Evolutionary conservation across 805 yeast species (phyloP).

Genomic region (Candida pini): DNA sequence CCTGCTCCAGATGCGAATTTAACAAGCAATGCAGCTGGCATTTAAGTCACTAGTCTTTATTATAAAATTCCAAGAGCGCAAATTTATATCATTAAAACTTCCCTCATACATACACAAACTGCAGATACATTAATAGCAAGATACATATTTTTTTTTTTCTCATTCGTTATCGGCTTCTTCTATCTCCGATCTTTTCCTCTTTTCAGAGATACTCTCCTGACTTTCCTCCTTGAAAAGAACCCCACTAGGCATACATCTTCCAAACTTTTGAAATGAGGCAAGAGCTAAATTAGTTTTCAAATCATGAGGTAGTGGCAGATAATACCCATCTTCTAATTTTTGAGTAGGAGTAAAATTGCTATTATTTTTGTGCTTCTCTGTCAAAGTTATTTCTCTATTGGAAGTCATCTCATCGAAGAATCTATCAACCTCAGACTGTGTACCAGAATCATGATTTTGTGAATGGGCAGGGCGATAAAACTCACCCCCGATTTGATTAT

Average conservation of each 20-base stretch:
- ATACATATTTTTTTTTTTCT: background rate
- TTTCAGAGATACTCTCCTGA: too few relatives aligned
- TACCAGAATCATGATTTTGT: too few relatives aligned
- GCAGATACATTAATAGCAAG: background rate
- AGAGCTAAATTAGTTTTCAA: constrained; percentile 2
- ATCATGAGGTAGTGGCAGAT: constrained; percentile 1
- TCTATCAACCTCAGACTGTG: too few relatives aligned
- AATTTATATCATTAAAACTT: background rate
- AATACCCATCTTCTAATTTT: background rate
- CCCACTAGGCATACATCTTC: constrained; percentile 20
- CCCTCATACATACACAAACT: background rate
- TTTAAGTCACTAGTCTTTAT: constrained; percentile 3
- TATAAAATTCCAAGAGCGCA: too few relatives aligned
- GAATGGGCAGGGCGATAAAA: too few relatives aligned
- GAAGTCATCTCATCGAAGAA: too few relatives aligned
- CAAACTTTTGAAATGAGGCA: constrained; percentile 15
- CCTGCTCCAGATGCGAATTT: constrained; percentile 55
- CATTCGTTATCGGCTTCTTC: too few relatives aligned
- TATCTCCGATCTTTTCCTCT: too few relatives aligned
- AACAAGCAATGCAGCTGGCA: constrained; percentile 38
- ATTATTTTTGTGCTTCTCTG: too few relatives aligned
- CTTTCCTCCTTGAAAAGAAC: constrained; percentile 4
- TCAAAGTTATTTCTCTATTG: too few relatives aligned
- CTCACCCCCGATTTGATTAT: too few relatives aligned
- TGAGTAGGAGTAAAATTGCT: too few relatives aligned